phyloP scores from a whole-genome alignment of 441 rosid species.

The Breynia disticha region DNA sequence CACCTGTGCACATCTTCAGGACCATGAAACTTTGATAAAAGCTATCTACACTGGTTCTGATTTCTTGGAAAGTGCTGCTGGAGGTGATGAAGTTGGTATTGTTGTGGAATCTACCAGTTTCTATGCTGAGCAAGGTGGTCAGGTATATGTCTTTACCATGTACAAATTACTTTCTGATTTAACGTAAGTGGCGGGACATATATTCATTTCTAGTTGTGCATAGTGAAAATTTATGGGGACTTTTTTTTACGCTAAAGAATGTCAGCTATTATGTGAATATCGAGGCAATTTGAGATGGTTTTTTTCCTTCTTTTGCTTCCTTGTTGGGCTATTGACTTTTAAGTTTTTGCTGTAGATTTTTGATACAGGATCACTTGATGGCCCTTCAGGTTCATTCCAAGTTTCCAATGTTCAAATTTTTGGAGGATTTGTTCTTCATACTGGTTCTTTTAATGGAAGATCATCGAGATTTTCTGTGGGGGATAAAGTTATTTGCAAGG shows the following conservation, averaged over 20 bases:
- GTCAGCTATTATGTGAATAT: no score
- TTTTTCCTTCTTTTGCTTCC: background rate
- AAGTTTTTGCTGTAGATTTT: conserved; percentile 57
- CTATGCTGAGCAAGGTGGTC: conserved; percentile 99
- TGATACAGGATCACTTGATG: conserved; percentile 74
- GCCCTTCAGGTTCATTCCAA: conserved; percentile 67
- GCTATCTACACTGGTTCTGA: conserved; percentile 83
- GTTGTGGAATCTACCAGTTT: conserved; percentile 76
- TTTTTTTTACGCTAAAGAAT: no score
- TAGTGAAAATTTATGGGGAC: no score
- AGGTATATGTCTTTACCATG: conserved; percentile 37
- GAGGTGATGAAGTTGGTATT: conserved; percentile 58
- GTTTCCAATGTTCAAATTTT: conserved; percentile 81
- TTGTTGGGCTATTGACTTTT: background rate
- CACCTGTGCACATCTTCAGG: conserved; percentile 29
- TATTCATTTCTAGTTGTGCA: background rate
- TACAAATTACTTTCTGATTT: no score
- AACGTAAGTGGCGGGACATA: no score
- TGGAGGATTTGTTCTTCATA: conserved; percentile 92
- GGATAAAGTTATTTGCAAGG: conserved; percentile 79
- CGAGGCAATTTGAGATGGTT: no score
- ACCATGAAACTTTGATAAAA: conserved; percentile 55
- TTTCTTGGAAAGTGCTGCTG: conserved; percentile 46
- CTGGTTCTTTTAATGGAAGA: conserved; percentile 50
- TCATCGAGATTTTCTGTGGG: conserved; percentile 47